Conservation (phyloP, 345 rosid species). For the Crucihimalaya himalaica region DNA sequence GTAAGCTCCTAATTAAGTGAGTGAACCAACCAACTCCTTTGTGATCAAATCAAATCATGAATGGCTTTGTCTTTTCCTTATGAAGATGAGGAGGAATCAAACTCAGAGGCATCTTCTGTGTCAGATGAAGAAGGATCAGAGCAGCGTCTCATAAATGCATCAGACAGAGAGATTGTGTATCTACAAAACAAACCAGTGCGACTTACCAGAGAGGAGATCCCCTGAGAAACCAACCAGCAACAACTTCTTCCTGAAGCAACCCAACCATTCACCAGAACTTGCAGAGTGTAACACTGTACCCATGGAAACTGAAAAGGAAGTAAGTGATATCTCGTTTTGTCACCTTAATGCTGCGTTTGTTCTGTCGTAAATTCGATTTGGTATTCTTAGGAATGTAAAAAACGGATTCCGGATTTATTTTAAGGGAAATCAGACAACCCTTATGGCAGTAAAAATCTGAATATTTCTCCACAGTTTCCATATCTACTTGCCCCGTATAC, state of each 20-base stretch:
- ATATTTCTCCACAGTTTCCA: background rate
- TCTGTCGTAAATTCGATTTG: background rate
- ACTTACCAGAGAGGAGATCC: conserved; percentile 52
- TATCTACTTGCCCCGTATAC: background rate
- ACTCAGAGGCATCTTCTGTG: conserved; percentile 59
- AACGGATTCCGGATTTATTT: conserved; percentile 9
- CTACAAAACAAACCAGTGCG: conserved; percentile 66
- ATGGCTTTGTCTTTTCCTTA: conserved; percentile 8
- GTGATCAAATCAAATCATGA: background rate
- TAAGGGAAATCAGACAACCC: background rate
- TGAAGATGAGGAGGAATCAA: conserved; percentile 57
- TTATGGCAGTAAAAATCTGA: background rate
- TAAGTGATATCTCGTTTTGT: conserved; percentile 16
- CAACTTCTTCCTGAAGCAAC: conserved; percentile 9
- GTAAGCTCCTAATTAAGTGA: conserved; percentile 44
- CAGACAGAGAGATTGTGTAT: conserved; percentile 65
- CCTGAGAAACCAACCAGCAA: conserved; percentile 13
- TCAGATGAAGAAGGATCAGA: conserved; percentile 59
- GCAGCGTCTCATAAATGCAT: conserved; percentile 64
- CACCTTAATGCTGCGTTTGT: conserved; percentile 5
- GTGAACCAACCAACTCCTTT: background rate
- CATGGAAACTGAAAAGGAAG: background rate
- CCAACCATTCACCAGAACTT: conserved; percentile 15
- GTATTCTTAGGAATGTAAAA: conserved; percentile 24
- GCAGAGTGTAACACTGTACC: background rate